Evolutionary conservation across 495 filamentous ascomycete genomes (phyloP), one percentile per base, ranked within the genome.

Genomic region (Pseudoneurospora amorphoporcata): DNA sequence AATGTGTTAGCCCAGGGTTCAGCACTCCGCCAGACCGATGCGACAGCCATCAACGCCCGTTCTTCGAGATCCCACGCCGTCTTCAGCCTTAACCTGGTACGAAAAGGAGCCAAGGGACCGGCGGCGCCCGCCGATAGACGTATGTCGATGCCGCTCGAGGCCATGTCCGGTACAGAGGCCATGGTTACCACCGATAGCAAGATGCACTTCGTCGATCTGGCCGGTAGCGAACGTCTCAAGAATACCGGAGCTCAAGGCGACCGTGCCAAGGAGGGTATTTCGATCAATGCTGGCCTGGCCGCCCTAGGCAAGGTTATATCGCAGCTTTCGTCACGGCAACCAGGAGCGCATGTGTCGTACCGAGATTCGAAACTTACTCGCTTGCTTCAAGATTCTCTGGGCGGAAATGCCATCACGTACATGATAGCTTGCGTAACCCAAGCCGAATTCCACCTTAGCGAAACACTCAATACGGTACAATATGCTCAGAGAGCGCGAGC

Each of bases 401-500:
- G 95, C 68, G 96, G 96, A 5, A 98, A 96, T 78, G 96, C 95
- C 0, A 96, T 97, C 77, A 99, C 95, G 2, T 99, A 98, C 82
- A 98, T 99, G 95, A 94, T 99, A 84, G 95, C 95, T 39, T 99
- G 95, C 82, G 94, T 99, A 35, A 98, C 93, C 7, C 95, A 94
- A 7, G 94, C 94, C 16, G 95, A 97, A 77, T 99, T 98, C 79
- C 95, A 99, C 81, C 85, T 98, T 19, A 98, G 94, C 82, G 95
- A 99, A 82, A 98, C 95, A 1, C 84, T 99, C 47, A 99, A 99
- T 80, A 99, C 95, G 0, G 92, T 99, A 32, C 90, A 97, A 80
- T 99, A 99, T 82, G 95, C 95, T 37, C 95, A 98, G 83, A 90
- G 95, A 73, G 96, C 95, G 72, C 90, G 95, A 78, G 93, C 93